phyloP scores from a whole-genome alignment of 495 filamentous ascomycete genomes.

The Xylaria flabelliformis region DNA sequence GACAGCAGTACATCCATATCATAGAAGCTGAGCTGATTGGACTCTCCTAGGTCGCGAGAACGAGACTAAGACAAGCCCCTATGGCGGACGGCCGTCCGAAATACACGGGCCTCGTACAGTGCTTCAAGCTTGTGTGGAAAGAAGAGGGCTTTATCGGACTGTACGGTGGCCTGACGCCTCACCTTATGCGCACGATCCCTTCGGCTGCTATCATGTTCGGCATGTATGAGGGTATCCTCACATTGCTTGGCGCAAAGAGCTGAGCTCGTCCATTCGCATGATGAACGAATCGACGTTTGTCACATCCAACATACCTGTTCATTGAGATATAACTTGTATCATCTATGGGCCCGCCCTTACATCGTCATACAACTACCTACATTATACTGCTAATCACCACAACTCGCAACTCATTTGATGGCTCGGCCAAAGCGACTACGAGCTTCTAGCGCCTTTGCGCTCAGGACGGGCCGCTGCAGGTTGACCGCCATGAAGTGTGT shows the following conservation, averaged over 20 bases:
- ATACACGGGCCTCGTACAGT: conserved; percentile 83
- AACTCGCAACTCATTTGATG: conserved; percentile 7
- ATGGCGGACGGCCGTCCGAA: conserved; percentile 73
- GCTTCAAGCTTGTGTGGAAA: conserved; percentile 79
- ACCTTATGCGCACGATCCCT: conserved; percentile 85
- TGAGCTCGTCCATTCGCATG: conserved; percentile 29
- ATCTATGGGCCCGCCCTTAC: background rate
- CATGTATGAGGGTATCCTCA: conserved; percentile 84
- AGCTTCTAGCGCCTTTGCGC: background rate
- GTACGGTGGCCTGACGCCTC: conserved; percentile 86
- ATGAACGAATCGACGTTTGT: background rate
- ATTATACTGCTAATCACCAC: conserved; percentile 5
- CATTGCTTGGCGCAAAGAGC: conserved; percentile 54
- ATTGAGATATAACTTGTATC: background rate
- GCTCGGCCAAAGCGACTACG: background rate
- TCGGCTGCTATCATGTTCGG: conserved; percentile 92
- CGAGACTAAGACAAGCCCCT: conserved; percentile 80
- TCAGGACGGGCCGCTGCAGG: background rate
- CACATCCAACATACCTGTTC: background rate
- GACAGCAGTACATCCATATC: background rate
- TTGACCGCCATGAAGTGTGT: background rate
- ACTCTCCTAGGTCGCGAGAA: conserved; percentile 70
- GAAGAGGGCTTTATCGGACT: conserved; percentile 83
- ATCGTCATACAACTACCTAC: background rate
- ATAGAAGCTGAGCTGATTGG: background rate